Evolutionary conservation across 2,329 filamentous ascomycete genomes (phyloP).

Genomic region (Lachnellula occidentalis): DNA sequence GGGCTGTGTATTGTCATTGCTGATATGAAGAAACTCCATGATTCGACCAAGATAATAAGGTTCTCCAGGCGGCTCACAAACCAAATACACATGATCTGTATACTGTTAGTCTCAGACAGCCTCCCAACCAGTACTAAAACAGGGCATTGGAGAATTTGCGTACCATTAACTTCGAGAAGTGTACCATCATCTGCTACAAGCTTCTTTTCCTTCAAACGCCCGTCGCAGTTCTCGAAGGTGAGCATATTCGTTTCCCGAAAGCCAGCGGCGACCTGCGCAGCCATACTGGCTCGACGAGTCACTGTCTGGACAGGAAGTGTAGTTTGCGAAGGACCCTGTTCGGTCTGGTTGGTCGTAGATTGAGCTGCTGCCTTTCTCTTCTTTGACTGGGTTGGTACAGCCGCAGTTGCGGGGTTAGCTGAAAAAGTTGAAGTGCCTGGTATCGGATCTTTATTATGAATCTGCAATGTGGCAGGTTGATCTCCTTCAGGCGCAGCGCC

Average conservation of each 20-base stretch:
- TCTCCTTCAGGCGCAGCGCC: constrained; percentile 28
- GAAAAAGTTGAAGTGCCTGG: constrained; percentile 56
- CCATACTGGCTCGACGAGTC: constrained; percentile 18
- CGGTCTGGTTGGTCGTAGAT: constrained; percentile 15
- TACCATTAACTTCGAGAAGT: constrained; percentile 78
- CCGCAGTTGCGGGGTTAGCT: constrained; percentile 35
- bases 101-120: constrained; percentile 12
- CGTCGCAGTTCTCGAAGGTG: constrained; percentile 70
- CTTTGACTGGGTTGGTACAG: constrained; percentile 49
- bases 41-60: constrained; percentile 96
- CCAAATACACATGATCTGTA: constrained; percentile 82
- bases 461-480: constrained; percentile 23
- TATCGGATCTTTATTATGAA: constrained; percentile 40
- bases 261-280: constrained; percentile 10
- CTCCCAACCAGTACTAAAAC: not conserved
- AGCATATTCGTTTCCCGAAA: constrained; percentile 74
- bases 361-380: constrained; percentile 71
- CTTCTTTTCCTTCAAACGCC: constrained; percentile 66
- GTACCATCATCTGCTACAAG: constrained; percentile 90
- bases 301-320: constrained; percentile 5
- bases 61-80: constrained; percentile 95
- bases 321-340: constrained; percentile 10
- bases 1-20: constrained; percentile 65
- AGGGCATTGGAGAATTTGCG: constrained; percentile 33
- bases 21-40: constrained; percentile 91